Percentiles rank a stretch among this genome's conserved stretches.
Evolutionary conservation across 2,329 filamentous ascomycete genomes (phyloP).

Genomic region (Cordyceps sp.): DNA sequence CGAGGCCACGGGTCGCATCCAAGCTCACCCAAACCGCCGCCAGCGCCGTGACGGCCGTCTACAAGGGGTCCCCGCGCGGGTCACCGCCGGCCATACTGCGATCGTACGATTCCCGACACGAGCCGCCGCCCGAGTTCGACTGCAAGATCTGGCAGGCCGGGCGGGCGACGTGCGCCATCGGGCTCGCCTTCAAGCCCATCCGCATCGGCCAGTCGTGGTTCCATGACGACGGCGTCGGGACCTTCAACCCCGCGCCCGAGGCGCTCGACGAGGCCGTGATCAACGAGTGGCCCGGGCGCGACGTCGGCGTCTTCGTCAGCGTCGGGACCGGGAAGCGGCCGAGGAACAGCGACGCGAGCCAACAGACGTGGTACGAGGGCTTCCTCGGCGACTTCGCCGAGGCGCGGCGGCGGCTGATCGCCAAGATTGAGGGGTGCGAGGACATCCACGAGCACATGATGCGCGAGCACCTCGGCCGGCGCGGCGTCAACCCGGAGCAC

Average conservation of each 20-base stretch:
- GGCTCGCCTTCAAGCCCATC: slow-evolving; percentile 89
- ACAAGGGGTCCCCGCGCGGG: slow-evolving; percentile 61
- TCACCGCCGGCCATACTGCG: slow-evolving; percentile 59
- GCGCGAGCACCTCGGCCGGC: slow-evolving; percentile 57
- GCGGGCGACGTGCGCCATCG: slow-evolving; percentile 80
- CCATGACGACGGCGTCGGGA: slow-evolving; percentile 80
- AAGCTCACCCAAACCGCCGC: background rate
- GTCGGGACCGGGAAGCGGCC: slow-evolving; percentile 84
- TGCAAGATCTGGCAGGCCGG: slow-evolving; percentile 97
- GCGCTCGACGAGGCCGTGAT: slow-evolving; percentile 78
- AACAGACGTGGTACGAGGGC: slow-evolving; percentile 81
- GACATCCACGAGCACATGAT: slow-evolving; percentile 77
- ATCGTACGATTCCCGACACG: slow-evolving; percentile 89
- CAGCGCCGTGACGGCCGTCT: slow-evolving; percentile 80
- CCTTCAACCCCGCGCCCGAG: slow-evolving; percentile 77
- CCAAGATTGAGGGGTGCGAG: slow-evolving; percentile 93
- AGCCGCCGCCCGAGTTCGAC: slow-evolving; percentile 78
- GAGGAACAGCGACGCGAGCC: slow-evolving; percentile 46
- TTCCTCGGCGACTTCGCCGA: slow-evolving; percentile 89
- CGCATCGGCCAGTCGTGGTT: slow-evolving; percentile 87
- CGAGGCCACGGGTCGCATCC: background rate
- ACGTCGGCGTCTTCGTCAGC: slow-evolving; percentile 82
- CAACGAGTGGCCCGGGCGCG: slow-evolving; percentile 90
- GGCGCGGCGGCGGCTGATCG: slow-evolving; percentile 65
- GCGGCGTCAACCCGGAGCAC: slow-evolving; percentile 71